A percentile compares a stretch with the other conserved stretches of the same genome.
These are phyloP conservation scores for Cryptosporidium meleagridis DNA, from an alignment of 169 alveolate species.

Conservation along the genomic window DNA sequence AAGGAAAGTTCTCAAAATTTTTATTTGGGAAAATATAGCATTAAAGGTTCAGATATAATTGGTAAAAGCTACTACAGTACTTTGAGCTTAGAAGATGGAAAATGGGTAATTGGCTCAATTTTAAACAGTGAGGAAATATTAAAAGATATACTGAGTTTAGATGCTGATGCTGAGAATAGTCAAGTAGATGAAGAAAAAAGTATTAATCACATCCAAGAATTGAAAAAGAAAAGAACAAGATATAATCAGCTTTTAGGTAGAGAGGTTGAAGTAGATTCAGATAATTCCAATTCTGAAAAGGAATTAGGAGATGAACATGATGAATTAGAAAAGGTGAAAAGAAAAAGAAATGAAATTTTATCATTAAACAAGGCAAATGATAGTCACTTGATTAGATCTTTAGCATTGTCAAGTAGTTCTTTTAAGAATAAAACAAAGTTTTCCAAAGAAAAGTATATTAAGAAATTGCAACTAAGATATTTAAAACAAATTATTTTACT, in stretches of 20 bases:
- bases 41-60: conserved; percentile 60
- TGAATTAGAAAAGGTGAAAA: conserved; percentile 4
- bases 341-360: conserved; percentile 44
- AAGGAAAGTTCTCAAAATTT: conserved; percentile 6
- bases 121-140: conserved; percentile 49
- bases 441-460: conserved; percentile 65
- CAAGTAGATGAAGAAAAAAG: conserved; percentile 10
- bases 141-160: conserved; percentile 22
- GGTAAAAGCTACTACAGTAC: conserved; percentile 53
- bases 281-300: not conserved
- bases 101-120: conserved; percentile 52
- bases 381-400: conserved; percentile 13
- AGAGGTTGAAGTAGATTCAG: conserved; percentile 14
- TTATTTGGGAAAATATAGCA: conserved; percentile 43
- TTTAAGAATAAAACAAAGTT: conserved; percentile 58
- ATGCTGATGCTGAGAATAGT: not conserved
- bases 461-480: conserved; percentile 54
- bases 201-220: not conserved
- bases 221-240: conserved; percentile 11
- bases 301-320: not conserved
- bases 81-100: conserved; percentile 44
- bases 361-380: conserved; percentile 34
- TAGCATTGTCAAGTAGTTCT: conserved; percentile 43
- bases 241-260: conserved; percentile 25
- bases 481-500: conserved; percentile 28